Evolutionary conservation across 805 yeast species (phyloP).

Genomic region (Metschnikowia cubensis): DNA sequence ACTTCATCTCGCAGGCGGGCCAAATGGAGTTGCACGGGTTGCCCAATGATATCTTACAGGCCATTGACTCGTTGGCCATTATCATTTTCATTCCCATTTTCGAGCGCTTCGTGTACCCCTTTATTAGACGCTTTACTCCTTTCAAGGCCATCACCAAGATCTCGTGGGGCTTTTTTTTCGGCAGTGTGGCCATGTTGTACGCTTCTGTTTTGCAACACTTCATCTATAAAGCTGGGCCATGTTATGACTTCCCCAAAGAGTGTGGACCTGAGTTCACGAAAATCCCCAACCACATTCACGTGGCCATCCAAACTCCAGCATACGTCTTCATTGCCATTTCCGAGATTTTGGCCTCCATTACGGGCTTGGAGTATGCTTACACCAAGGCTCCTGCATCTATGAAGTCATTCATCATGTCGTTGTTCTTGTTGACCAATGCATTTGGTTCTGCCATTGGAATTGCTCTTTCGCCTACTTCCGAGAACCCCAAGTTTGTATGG

Average conservation of each 20-base stretch:
- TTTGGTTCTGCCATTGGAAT: constrained; percentile 73
- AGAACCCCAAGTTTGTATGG: constrained; percentile 69
- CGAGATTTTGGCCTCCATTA: constrained; percentile 75
- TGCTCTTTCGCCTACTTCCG: constrained; percentile 63
- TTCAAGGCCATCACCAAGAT: constrained; percentile 73
- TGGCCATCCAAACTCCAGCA: constrained; percentile 70
- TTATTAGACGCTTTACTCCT: constrained; percentile 44
- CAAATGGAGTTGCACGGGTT: constrained; percentile 70
- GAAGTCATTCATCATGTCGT: constrained; percentile 62
- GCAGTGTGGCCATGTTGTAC: constrained; percentile 62
- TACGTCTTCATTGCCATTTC: constrained; percentile 69
- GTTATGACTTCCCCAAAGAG: constrained; percentile 59
- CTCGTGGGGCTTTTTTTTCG: constrained; percentile 64
- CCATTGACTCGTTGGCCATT: constrained; percentile 70
- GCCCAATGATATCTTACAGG: constrained; percentile 77
- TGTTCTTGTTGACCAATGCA: constrained; percentile 70
- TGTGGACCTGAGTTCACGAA: constrained; percentile 40
- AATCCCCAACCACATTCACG: constrained; percentile 54
- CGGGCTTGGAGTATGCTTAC: constrained; percentile 82
- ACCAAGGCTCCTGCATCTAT: constrained; percentile 72
- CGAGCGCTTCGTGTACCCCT: constrained; percentile 53
- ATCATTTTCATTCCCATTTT: constrained; percentile 70
- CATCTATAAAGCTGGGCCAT: constrained; percentile 69
- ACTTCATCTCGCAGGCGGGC: constrained; percentile 71
- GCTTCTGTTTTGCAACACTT: constrained; percentile 72